These are phyloP conservation scores for Solanum dulcamara DNA, from an alignment of 257 asterid genomes.

Conservation along the genomic window DNA sequence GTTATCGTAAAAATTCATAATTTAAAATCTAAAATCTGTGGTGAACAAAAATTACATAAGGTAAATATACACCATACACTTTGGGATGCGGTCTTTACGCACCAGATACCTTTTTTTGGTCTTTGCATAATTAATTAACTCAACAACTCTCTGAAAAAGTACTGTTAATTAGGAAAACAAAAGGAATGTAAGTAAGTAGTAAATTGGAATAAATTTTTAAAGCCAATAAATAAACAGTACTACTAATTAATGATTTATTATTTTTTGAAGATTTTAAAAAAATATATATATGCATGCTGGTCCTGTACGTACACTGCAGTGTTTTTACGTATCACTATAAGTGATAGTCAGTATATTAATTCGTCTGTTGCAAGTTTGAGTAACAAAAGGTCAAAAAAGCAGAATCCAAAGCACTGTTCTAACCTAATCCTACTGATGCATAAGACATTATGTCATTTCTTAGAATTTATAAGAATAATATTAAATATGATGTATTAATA, in stretches of 20 bases:
- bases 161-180: neutral
- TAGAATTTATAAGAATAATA: neutral
- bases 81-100: neutral
- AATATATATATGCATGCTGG: neutral
- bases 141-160: neutral
- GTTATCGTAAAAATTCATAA: neutral
- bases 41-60: neutral
- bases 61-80: neutral
- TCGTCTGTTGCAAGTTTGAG: neutral
- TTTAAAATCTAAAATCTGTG: neutral
- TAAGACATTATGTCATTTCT: neutral
- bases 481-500: neutral
- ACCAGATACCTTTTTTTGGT: neutral
- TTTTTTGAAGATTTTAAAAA: neutral
- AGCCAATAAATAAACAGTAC: neutral
- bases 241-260: neutral
- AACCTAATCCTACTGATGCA: neutral
- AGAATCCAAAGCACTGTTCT: slow-evolving; percentile 2
- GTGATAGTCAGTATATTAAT: neutral
- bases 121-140: neutral
- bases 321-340: neutral
- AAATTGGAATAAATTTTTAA: neutral
- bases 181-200: neutral
- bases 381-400: neutral
- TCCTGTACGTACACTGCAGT: neutral